Evolutionary conservation across 2,329 filamentous ascomycete species (phyloP), one percentile per base, ranked within the genome.

Genomic region (Bipolaris zeicola): DNA sequence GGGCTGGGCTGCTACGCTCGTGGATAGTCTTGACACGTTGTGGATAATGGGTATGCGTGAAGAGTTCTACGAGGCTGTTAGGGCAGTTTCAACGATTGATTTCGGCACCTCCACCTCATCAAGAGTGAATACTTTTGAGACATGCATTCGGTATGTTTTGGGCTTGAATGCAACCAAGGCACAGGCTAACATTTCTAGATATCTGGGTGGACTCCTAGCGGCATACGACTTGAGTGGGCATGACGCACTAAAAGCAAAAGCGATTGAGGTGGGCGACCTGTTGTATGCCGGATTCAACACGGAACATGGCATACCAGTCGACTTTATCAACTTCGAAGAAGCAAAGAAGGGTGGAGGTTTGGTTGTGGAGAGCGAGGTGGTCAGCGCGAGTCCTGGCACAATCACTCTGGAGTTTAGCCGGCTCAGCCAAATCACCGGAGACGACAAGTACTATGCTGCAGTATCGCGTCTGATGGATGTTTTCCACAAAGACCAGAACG

Each of bases 61-160:
- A 2, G 79, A 82, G 20, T 82, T 81, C 58, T 73, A 78, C 42
- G 74, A 80, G 38, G 80, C 80, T 5, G 79, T 81, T 1, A 64
- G 72, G 26, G 78, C 77, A n/a, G 72, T 79, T 2, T 70, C 77
- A 3, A 63, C 66, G 6, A 81, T 82, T 45, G 78, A 82, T 59
- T 79, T 82, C 49, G 74, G 76, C 14, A 69, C 69, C 13, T 73
- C 71, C 8, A 68, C 75, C 0, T 71, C 72, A 5, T 65, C 68
- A 14, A 74, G 77, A 11, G 70, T 82, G 61, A 82, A 80, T 58
- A 79, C 82, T 8, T 82, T 82, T 54, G 80, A 82, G 61, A 82
- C 80, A 0, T 82, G 78, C 0, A 82, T 82, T 42, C 68, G 75
- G 18, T 76, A 28, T 8, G 42, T 44, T 44, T 16, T 5, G 42